These are phyloP conservation scores for Ceratobasidium sp. DNA, from an alignment of 1,284 basidiomycete genomes.

Conservation along the genomic window DNA sequence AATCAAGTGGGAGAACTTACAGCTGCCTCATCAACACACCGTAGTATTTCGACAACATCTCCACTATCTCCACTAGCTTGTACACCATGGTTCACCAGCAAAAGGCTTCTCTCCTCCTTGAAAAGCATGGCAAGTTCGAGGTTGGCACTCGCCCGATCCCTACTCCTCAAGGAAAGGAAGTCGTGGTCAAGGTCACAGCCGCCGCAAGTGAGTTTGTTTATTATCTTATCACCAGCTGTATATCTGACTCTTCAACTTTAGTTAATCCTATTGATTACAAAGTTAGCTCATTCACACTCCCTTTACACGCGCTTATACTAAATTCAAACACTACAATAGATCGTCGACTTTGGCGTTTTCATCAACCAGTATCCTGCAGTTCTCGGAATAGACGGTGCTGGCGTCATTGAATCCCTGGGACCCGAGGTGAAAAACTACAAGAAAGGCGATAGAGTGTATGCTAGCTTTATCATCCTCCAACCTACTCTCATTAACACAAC, in stretches of 20 bases:
- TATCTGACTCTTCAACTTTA: not conserved
- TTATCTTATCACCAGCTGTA: not conserved
- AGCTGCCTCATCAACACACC: too few relatives aligned
- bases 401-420: slow-evolving; percentile 17
- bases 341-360: slow-evolving; percentile 29
- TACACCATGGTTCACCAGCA: not conserved
- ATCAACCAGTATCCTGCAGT: slow-evolving; percentile 20
- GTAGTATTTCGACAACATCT: too few relatives aligned
- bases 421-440: slow-evolving; percentile 21
- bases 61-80: too few relatives aligned
- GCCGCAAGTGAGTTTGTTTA: slow-evolving; percentile 41
- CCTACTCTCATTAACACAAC: not conserved
- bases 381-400: slow-evolving; percentile 39
- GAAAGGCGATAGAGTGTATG: slow-evolving; percentile 45
- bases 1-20: too few relatives aligned
- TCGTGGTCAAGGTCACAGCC: slow-evolving; percentile 60
- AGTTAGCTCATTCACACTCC: not conserved
- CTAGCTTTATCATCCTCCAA: not conserved
- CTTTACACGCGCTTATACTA: not conserved
- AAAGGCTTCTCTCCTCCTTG: slow-evolving; percentile 50
- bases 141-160: slow-evolving; percentile 52
- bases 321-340: not conserved
- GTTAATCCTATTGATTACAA: slow-evolving; percentile 42
- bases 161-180: slow-evolving; percentile 56
- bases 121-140: slow-evolving; percentile 48